A percentile compares a stretch with the other conserved stretches of the same genome.
phyloP scores from a whole-genome alignment of 2,329 filamentous ascomycete genomes.

The Plenodomus biglobosus region DNA sequence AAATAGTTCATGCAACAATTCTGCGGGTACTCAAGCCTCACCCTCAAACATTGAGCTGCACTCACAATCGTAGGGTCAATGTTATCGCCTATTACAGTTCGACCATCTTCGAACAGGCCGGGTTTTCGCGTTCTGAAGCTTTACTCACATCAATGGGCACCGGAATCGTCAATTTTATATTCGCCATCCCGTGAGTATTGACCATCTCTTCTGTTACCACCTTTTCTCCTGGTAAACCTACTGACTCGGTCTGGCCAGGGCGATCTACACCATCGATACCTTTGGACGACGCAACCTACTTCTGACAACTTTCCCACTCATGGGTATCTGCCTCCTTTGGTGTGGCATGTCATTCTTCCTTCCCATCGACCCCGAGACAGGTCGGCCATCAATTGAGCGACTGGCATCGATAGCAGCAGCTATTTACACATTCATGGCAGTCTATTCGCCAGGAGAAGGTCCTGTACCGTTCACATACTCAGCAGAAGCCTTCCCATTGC shows the following conservation, averaged over 20 bases:
- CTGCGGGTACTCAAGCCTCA: slow-evolving; percentile 18
- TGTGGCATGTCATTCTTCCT: slow-evolving; percentile 35
- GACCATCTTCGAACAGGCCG: slow-evolving; percentile 37
- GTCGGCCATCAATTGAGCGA: slow-evolving; percentile 19
- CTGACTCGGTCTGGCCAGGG: neutral
- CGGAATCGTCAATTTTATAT: slow-evolving; percentile 50
- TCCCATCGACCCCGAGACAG: slow-evolving; percentile 13
- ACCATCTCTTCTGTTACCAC: neutral
- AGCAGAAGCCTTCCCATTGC: slow-evolving; percentile 50
- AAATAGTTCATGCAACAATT: slow-evolving; percentile 39
- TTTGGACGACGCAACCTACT: slow-evolving; percentile 49
- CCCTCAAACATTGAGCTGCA: neutral
- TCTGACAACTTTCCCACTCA: slow-evolving; percentile 51
- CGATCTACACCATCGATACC: slow-evolving; percentile 49
- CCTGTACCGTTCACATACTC: slow-evolving; percentile 43
- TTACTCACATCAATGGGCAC: slow-evolving; percentile 48
- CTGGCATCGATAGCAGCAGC: slow-evolving; percentile 39
- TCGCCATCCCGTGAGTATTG: slow-evolving; percentile 42
- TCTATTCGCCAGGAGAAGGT: slow-evolving; percentile 39
- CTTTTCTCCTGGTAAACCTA: neutral
- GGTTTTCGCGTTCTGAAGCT: slow-evolving; percentile 41
- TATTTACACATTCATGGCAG: slow-evolving; percentile 47
- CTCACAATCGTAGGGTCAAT: neutral
- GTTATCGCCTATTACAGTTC: slow-evolving; percentile 34
- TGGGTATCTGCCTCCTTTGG: slow-evolving; percentile 46